Evolutionary conservation across 495 filamentous ascomycete genomes (phyloP).

Genomic region (Staphylotrichum longicolle): DNA sequence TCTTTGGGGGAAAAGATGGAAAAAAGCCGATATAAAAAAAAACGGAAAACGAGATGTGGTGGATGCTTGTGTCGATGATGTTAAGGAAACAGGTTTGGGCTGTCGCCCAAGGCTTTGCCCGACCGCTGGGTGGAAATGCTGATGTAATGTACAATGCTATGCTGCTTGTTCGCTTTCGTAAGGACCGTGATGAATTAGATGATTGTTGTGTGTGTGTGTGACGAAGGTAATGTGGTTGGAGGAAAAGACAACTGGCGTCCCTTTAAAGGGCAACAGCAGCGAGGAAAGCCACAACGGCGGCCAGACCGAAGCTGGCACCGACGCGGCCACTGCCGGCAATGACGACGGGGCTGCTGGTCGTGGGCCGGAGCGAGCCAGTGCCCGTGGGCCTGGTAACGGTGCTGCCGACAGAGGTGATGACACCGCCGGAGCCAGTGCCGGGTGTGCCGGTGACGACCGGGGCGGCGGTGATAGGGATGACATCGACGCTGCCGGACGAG

Average conservation of each 20-base stretch:
- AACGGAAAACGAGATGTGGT: not conserved
- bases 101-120: conserved; percentile 6
- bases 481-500: conserved; percentile 43
- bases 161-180: conserved; percentile 19
- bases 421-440: conserved; percentile 29
- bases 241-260: not conserved
- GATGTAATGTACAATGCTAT: conserved; percentile 13
- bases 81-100: no score
- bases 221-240: not conserved
- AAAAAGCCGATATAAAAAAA: not conserved
- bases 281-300: conserved; percentile 31
- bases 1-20: not conserved
- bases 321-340: conserved; percentile 38
- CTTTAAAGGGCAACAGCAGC: conserved; percentile 38
- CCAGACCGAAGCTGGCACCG: conserved; percentile 41
- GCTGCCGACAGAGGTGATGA: conserved; percentile 49
- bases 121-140: conserved; percentile 10
- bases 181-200: conserved; percentile 24
- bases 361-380: conserved; percentile 34
- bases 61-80: no score
- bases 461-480: conserved; percentile 42
- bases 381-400: conserved; percentile 28
- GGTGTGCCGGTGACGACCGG: conserved; percentile 43
- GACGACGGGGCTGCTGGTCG: conserved; percentile 32
- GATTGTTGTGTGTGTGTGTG: not conserved